These are phyloP conservation scores for Pleurotus citrinopileatus DNA, from an alignment of 768 basidiomycete genomes.

Conservation along the genomic window DNA sequence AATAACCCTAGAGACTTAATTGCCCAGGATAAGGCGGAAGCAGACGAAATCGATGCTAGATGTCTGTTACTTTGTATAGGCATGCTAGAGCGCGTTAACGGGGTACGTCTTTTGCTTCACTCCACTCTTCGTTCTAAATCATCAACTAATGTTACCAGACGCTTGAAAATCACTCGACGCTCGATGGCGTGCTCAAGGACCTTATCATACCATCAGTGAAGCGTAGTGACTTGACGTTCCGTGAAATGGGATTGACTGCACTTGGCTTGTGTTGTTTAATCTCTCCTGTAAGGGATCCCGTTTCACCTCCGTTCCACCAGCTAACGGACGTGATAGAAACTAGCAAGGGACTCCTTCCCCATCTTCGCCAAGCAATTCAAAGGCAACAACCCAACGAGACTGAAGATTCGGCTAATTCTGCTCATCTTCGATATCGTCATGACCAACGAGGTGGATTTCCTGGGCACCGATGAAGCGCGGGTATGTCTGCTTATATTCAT, in stretches of 20 bases:
- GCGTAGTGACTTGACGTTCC: slow-evolving; percentile 64
- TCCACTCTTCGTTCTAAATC: neutral
- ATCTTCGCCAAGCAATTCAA: slow-evolving; percentile 63
- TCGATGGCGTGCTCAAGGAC: slow-evolving; percentile 72
- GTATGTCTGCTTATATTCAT: too few relatives aligned
- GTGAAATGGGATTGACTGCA: slow-evolving; percentile 65
- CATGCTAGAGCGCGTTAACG: slow-evolving; percentile 83
- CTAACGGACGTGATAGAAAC: neutral
- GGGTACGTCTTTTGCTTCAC: slow-evolving; percentile 44
- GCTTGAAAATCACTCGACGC: slow-evolving; percentile 65
- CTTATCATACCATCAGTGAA: slow-evolving; percentile 85
- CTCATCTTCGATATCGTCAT: slow-evolving; percentile 85
- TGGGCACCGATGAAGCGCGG: slow-evolving; percentile 33
- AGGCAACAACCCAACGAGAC: slow-evolving; percentile 48
- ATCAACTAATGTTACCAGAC: slow-evolving; percentile 36
- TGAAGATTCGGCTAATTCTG: slow-evolving; percentile 72
- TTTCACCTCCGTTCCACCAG: neutral
- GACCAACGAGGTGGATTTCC: slow-evolving; percentile 68
- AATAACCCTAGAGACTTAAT: slow-evolving; percentile 41
- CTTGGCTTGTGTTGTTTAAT: slow-evolving; percentile 77
- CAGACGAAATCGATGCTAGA: slow-evolving; percentile 66
- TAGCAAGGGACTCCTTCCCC: slow-evolving; percentile 42
- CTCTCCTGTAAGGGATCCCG: slow-evolving; percentile 43
- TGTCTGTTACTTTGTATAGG: slow-evolving; percentile 78
- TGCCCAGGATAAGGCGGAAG: slow-evolving; percentile 54